These are phyloP conservation scores for Boeremia lycopersici DNA, from an alignment of 2,329 filamentous ascomycete genomes.

Conservation along the genomic window DNA sequence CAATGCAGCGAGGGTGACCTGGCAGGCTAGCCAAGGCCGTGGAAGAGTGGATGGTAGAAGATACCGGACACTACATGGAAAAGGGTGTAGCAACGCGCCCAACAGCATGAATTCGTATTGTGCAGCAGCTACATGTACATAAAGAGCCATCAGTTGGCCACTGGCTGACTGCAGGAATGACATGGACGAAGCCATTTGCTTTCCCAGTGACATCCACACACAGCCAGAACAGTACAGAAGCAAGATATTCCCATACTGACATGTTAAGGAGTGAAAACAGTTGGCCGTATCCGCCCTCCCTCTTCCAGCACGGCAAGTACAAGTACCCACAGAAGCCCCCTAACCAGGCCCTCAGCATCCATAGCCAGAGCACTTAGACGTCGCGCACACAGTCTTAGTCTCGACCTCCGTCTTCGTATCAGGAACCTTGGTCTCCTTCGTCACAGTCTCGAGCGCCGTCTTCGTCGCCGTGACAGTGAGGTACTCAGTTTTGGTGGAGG, in stretches of 20 bases:
- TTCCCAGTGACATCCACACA: too few species aligned
- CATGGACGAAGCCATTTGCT: too few species aligned
- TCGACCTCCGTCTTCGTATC: constrained; percentile 25
- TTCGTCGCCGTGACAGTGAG: constrained; percentile 19
- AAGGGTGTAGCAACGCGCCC: background rate
- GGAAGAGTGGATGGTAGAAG: background rate
- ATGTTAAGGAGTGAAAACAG: too few species aligned
- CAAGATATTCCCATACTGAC: too few species aligned
- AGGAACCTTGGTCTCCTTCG: constrained; percentile 24
- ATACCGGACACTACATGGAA: background rate
- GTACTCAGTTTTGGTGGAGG: constrained; percentile 1
- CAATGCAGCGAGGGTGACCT: background rate
- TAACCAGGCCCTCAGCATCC: constrained; percentile 1
- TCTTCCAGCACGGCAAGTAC: too few species aligned
- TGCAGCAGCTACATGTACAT: background rate
- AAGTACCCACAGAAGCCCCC: background rate
- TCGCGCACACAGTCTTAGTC: constrained; percentile 28
- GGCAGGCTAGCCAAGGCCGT: background rate
- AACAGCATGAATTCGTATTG: background rate
- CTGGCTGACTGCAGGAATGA: background rate
- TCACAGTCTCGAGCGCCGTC: constrained; percentile 11
- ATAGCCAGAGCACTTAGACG: constrained; percentile 17
- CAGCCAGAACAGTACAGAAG: too few species aligned
- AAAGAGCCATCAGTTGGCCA: background rate
- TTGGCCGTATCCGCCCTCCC: too few species aligned